A percentile compares a stretch with the other conserved stretches of the same genome.
Conservation (phyloP, 768 basidiomycete genomes). For the Collybia sp. region DNA sequence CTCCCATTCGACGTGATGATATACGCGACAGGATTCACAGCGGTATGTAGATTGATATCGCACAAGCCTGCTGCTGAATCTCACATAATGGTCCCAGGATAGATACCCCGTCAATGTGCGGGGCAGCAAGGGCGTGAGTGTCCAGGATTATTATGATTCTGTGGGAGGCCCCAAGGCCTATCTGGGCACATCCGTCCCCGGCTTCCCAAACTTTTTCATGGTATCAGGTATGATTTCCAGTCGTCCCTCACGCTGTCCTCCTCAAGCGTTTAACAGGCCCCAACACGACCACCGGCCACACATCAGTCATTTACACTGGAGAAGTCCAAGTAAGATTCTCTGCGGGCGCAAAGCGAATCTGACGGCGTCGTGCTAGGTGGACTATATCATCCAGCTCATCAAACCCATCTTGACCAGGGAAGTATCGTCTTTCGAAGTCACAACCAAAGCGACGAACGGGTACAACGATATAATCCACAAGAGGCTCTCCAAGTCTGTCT, state of each 20-base stretch:
- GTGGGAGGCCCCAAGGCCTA: slow-evolving; percentile 40
- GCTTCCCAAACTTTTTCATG: slow-evolving; percentile 42
- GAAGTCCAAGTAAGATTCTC: slow-evolving; percentile 33
- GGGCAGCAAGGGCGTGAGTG: slow-evolving; percentile 22
- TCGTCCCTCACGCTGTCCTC: neutral
- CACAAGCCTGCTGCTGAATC: neutral
- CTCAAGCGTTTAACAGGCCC: slow-evolving; percentile 24
- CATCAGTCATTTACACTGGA: slow-evolving; percentile 35
- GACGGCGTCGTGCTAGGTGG: slow-evolving; percentile 20
- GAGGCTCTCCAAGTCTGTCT: slow-evolving; percentile 16
- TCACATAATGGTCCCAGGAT: slow-evolving; percentile 16
- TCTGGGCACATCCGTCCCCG: slow-evolving; percentile 35
- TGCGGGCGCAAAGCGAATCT: neutral
- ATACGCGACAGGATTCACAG: slow-evolving; percentile 30
- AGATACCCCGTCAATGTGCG: slow-evolving; percentile 25
- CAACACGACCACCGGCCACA: slow-evolving; percentile 39
- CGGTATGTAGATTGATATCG: slow-evolving; percentile 11
- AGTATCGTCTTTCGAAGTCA: slow-evolving; percentile 12
- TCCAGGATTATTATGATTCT: slow-evolving; percentile 34
- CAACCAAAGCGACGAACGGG: slow-evolving; percentile 11
- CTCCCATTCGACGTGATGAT: slow-evolving; percentile 34
- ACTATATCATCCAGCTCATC: slow-evolving; percentile 28
- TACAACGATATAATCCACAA: slow-evolving; percentile 16
- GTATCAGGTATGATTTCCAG: slow-evolving; percentile 25
- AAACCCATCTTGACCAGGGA: slow-evolving; percentile 14